A percentile compares a stretch with the other conserved stretches of the same genome.
These are phyloP conservation scores for Syzygium aqueum DNA, from an alignment of 345 rosid species.

Conservation along the genomic window DNA sequence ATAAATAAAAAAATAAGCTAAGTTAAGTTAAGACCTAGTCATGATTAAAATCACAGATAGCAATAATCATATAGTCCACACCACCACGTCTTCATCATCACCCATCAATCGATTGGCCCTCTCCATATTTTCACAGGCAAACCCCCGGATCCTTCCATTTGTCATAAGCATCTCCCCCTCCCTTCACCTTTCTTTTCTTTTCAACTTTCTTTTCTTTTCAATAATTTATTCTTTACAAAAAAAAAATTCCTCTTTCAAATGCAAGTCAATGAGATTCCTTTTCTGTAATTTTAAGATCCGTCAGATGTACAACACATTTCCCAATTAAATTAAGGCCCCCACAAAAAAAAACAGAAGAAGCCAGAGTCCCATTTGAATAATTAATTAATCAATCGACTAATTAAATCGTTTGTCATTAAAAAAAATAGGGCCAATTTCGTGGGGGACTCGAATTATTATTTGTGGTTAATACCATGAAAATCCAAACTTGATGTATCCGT, in stretches of 20 bases:
- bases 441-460: not conserved
- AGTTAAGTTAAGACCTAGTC: not conserved
- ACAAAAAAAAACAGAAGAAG: not conserved
- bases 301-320: slow-evolving; percentile 12
- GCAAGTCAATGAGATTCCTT: slow-evolving; percentile 38
- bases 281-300: slow-evolving; percentile 9
- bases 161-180: not conserved
- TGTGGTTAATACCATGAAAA: too few relatives aligned
- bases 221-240: not conserved
- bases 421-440: not conserved
- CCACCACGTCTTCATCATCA: slow-evolving; percentile 7
- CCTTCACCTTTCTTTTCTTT: not conserved
- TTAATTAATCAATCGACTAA: not conserved
- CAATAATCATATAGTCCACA: not conserved
- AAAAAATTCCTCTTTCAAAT: slow-evolving; percentile 11
- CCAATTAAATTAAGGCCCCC: not conserved
- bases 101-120: slow-evolving; percentile 9
- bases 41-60: not conserved
- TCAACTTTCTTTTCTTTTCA: not conserved
- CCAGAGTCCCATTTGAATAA: not conserved
- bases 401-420: not conserved
- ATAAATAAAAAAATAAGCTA: not conserved
- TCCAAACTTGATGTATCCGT: too few relatives aligned
- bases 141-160: not conserved
- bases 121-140: slow-evolving; percentile 9